phyloP scores from a whole-genome alignment of 179 eudicot genomes.

The Silene coronaria region DNA sequence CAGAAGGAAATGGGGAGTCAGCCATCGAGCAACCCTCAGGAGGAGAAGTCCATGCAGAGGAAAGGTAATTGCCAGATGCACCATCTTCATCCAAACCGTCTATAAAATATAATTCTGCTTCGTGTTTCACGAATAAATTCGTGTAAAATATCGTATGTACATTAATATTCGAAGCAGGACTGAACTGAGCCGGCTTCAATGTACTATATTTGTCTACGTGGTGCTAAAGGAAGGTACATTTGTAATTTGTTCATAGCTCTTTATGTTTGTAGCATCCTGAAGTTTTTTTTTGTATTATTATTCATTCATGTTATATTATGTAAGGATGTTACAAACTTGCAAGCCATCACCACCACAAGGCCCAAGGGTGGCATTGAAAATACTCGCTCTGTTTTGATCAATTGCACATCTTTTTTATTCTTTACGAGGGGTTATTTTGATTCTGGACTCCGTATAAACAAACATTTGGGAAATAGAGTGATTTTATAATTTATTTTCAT shows the following conservation, averaged over 20 bases:
- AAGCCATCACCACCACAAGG: no score
- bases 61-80: not conserved
- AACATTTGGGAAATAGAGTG: no score
- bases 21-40: not conserved
- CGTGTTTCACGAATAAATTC: not conserved
- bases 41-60: not conserved
- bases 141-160: not conserved
- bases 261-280: not conserved
- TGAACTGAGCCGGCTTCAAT: not conserved
- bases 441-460: no score
- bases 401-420: no score
- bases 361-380: no score
- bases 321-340: no score
- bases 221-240: not conserved
- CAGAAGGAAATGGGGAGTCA: conserved; percentile 17
- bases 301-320: no score
- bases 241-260: not conserved
- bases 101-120: not conserved
- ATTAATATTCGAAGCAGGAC: not conserved
- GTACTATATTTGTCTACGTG: not conserved
- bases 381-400: no score
- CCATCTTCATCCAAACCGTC: not conserved
- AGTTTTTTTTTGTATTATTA: not conserved
- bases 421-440: no score
- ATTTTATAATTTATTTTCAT: no score